A percentile compares a stretch with the other conserved stretches of the same genome.
Evolutionary conservation across 2,329 filamentous ascomycete genomes (phyloP).

Genomic region (Monosporascus sp.): DNA sequence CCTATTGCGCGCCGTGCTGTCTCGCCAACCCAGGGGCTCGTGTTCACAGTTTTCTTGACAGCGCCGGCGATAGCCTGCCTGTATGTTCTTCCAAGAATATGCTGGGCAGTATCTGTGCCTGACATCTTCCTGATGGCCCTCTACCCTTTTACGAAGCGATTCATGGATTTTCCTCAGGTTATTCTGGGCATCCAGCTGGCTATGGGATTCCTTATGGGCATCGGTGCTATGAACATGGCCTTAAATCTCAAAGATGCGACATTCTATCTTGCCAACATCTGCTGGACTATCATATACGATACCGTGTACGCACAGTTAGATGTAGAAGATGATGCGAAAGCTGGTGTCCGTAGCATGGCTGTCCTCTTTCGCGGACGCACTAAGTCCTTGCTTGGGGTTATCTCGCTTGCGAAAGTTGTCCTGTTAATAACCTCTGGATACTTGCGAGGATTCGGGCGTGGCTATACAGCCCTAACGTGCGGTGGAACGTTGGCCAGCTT

Average conservation of each 20-base stretch:
- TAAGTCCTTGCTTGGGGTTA: not conserved
- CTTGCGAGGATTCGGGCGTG: too few relatives aligned
- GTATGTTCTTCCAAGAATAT: not conserved
- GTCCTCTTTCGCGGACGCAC: not conserved
- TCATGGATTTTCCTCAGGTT: not conserved
- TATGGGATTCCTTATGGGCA: too few relatives aligned
- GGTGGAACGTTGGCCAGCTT: too few relatives aligned
- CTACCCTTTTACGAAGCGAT: not conserved
- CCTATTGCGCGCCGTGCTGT: not conserved
- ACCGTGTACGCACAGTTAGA: conserved; percentile 6
- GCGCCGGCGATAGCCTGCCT: not conserved
- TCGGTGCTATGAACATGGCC: too few relatives aligned
- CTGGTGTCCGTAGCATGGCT: conserved; percentile 6
- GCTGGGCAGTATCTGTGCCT: not conserved
- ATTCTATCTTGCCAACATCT: conserved; percentile 1
- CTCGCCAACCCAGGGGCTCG: not conserved
- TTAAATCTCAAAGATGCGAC: not conserved
- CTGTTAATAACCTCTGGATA: too few relatives aligned
- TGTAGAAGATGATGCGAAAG: conserved; percentile 3
- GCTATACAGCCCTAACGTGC: too few relatives aligned
- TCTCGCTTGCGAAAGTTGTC: too few relatives aligned
- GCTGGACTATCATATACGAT: conserved; percentile 2
- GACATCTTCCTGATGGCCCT: not conserved
- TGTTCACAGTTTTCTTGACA: not conserved
- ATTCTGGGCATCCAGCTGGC: not conserved